Conservation (phyloP, 2,329 filamentous ascomycete genomes). For the Talaromyces piceae region DNA sequence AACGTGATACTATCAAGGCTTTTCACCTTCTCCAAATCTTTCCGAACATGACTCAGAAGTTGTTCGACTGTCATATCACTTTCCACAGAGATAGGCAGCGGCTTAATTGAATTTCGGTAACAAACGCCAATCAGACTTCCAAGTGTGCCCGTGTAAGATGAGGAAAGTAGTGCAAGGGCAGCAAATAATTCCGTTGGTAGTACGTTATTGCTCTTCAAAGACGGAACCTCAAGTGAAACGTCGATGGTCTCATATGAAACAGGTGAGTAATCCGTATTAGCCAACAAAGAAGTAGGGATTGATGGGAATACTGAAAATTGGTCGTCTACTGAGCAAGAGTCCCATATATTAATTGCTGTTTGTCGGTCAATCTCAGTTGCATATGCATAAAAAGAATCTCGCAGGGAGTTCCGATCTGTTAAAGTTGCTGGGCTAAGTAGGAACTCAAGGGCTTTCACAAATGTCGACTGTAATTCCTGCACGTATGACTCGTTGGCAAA, state of each 20-base stretch:
- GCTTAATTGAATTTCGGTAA: neutral
- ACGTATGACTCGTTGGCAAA: neutral
- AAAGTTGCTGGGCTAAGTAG: neutral
- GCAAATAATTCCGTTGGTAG: neutral
- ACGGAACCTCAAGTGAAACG: neutral
- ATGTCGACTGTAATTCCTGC: neutral
- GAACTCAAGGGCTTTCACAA: neutral
- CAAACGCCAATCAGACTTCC: neutral
- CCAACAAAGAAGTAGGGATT: too few species aligned
- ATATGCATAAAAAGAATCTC: neutral
- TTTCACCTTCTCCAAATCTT: neutral
- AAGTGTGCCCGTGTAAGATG: neutral
- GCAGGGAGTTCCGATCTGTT: neutral
- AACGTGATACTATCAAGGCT: neutral
- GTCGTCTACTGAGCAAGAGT: neutral
- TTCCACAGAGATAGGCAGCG: neutral
- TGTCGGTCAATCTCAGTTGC: neutral
- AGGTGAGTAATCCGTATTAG: neutral
- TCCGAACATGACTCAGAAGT: neutral
- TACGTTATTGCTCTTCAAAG: neutral
- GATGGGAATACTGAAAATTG: neutral
- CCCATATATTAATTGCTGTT: neutral
- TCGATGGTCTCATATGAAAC: neutral
- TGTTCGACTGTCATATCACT: neutral
- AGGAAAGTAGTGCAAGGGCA: neutral